phyloP scores from a whole-genome alignment of 1,284 basidiomycete species.

The Sanghuangporus baumii region DNA sequence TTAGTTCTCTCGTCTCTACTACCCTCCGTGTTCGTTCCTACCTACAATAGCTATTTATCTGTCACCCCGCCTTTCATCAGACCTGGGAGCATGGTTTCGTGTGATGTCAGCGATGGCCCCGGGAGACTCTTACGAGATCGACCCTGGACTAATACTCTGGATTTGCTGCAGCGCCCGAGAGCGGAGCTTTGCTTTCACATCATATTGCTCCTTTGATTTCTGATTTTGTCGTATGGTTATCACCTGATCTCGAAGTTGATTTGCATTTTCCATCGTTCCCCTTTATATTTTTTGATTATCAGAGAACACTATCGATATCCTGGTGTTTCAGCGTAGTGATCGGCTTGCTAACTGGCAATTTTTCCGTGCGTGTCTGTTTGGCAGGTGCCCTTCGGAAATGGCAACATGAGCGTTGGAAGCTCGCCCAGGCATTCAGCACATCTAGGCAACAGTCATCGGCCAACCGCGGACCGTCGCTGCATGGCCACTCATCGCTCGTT shows the following conservation, averaged over 20 bases:
- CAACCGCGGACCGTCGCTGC: constrained; percentile 12
- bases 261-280: not conserved
- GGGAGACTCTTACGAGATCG: not conserved
- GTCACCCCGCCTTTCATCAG: not conserved
- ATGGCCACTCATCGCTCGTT: constrained; percentile 31
- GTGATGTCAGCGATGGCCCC: constrained; percentile 18
- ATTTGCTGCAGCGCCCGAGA: not conserved
- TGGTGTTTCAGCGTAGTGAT: not conserved
- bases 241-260: not conserved
- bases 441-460: constrained; percentile 26
- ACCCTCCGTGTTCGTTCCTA: not conserved
- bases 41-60: not conserved
- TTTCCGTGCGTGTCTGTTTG: constrained; percentile 15
- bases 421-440: constrained; percentile 34
- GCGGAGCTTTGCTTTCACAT: not conserved
- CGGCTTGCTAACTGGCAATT: not conserved
- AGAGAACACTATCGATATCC: not conserved
- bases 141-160: not conserved
- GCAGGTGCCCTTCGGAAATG: constrained; percentile 57
- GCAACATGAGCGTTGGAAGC: constrained; percentile 52
- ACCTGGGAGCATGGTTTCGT: not conserved
- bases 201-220: not conserved
- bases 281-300: not conserved
- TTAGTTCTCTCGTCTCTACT: not conserved
- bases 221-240: not conserved